phyloP scores from a whole-genome alignment of 768 basidiomycete genomes.

The Asterophora lycoperdoides region DNA sequence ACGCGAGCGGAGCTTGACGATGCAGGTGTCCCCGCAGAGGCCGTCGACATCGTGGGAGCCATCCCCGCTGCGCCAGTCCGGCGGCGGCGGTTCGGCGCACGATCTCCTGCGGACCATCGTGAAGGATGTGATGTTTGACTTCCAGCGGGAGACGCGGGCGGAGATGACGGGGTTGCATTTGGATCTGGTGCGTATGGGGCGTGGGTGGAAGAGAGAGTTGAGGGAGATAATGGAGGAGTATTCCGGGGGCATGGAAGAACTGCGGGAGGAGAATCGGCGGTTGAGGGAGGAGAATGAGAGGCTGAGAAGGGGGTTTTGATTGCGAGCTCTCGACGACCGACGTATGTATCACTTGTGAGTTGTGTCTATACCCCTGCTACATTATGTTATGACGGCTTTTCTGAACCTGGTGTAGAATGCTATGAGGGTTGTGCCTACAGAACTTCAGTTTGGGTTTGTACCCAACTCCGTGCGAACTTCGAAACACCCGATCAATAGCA shows the following conservation, averaged over 20 bases:
- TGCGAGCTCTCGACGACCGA: background rate
- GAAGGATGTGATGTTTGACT: slow-evolving; percentile 70
- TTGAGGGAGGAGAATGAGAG: slow-evolving; percentile 66
- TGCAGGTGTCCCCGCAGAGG: slow-evolving; percentile 59
- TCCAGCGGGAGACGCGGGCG: slow-evolving; percentile 61
- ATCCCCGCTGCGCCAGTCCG: slow-evolving; percentile 35
- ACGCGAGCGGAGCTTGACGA: slow-evolving; percentile 37
- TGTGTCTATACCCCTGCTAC: background rate
- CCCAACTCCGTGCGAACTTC: no score
- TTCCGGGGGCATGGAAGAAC: slow-evolving; percentile 50
- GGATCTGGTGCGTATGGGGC: slow-evolving; percentile 67
- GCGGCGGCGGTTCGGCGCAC: slow-evolving; percentile 39
- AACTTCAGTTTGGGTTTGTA: no score
- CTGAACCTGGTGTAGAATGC: no score
- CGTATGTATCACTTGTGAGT: background rate
- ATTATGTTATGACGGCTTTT: no score
- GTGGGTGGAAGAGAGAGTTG: slow-evolving; percentile 64
- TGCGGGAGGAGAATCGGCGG: slow-evolving; percentile 66
- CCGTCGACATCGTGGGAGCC: slow-evolving; percentile 34
- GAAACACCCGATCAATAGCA: no score
- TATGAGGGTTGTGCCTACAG: no score
- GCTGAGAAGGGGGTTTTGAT: slow-evolving; percentile 37
- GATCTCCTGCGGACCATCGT: slow-evolving; percentile 63
- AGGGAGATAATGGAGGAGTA: slow-evolving; percentile 58
- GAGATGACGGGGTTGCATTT: slow-evolving; percentile 74